Conservation (phyloP, 2,329 filamentous ascomycete species). For the Nannizziopsis barbatae region DNA sequence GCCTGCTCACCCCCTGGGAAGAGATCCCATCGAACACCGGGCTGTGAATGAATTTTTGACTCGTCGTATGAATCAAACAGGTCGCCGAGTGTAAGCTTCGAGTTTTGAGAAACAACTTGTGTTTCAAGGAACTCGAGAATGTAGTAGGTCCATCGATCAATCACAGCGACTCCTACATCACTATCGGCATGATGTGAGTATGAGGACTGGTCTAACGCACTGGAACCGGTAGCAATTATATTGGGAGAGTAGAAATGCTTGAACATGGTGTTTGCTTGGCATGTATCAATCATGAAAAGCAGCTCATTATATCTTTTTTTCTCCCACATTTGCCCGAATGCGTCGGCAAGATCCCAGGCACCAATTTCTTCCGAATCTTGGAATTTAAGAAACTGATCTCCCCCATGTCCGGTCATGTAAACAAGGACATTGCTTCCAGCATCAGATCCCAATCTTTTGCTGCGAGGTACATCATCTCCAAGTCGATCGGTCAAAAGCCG, state of each 20-base stretch:
- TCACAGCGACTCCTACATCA: slow-evolving; percentile 94
- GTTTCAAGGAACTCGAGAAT: slow-evolving; percentile 93
- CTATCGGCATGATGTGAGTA: slow-evolving; percentile 98
- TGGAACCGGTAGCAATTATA: slow-evolving; percentile 95
- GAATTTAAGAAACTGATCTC: slow-evolving; percentile 96
- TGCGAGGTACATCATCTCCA: slow-evolving; percentile 85
- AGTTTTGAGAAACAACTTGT: slow-evolving; percentile 72
- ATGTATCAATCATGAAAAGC: slow-evolving; percentile 99
- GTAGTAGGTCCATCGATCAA: slow-evolving; percentile 97
- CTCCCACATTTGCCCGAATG: slow-evolving; percentile 99
- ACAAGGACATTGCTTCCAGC: slow-evolving; percentile 94
- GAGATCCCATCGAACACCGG: slow-evolving; percentile 88
- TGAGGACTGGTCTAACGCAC: slow-evolving; percentile 86
- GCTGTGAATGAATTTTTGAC: slow-evolving; percentile 84
- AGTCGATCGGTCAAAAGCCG: slow-evolving; percentile 87
- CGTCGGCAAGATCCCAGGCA: slow-evolving; percentile 88
- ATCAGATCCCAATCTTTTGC: slow-evolving; percentile 86
- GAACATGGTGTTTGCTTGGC: slow-evolving; percentile 99
- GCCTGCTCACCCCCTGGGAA: slow-evolving; percentile 72
- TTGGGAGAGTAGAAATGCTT: slow-evolving; percentile 96
- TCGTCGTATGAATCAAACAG: slow-evolving; percentile 94
- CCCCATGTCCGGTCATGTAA: slow-evolving; percentile 98
- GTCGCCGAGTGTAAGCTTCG: slow-evolving; percentile 82
- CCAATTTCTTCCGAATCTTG: slow-evolving; percentile 97
- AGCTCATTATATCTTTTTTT: slow-evolving; percentile 98